Base-by-base conservation (phyloP, 352 stramenopile genomes). In the Globisporangium paroecandrum region DNA sequence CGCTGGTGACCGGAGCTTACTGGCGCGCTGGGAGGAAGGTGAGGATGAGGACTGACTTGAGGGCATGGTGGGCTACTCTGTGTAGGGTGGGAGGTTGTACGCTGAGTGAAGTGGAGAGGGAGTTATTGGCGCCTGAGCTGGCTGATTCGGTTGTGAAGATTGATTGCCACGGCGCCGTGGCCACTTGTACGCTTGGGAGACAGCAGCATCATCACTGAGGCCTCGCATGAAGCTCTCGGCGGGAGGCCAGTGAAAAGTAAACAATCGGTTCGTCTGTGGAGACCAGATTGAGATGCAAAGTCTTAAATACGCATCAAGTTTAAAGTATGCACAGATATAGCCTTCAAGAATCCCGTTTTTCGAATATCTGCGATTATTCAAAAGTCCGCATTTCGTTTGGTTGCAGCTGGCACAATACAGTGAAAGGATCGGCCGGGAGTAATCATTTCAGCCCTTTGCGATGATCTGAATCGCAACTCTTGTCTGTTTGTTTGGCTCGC, bases 1-100 rank as follows among this genome's bases (percentile, higher is more conserved):
- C 18, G 55, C 55, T 43, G 55, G 27, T 29, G 55, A 60, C 55
- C 55, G 55, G 18, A 41, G 55, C 29, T 46, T 60, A 5, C 6
- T 51, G 27, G 29, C 3, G 15, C 55, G 27, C 18, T 46, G 27
- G 3, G 55, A 60, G 7, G 53, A 58, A 22, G 55, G 55, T 20
- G 29, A 60, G 27, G 29, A 18, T 10, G 47, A 55, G 8, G 47
- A 20, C 43, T 51, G 22, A 34, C 25, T 58, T 5, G 24, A 20
- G 12, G 53, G 53, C 53, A 36, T 58, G 51, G 25, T 25, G 18
- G 13, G 38, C 0, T 47, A n/a, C 13, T 47, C 36, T 43, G 36
- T 43, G 36, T 10, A 43, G 4, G 36, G 36, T 43, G 36, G 10
- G 1, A 43, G 36, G 36, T 18, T 43, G 36, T 43, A 13, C 36